Base-by-base conservation (phyloP, 177 flowering plant species). In the Vitis hybrid region DNA sequence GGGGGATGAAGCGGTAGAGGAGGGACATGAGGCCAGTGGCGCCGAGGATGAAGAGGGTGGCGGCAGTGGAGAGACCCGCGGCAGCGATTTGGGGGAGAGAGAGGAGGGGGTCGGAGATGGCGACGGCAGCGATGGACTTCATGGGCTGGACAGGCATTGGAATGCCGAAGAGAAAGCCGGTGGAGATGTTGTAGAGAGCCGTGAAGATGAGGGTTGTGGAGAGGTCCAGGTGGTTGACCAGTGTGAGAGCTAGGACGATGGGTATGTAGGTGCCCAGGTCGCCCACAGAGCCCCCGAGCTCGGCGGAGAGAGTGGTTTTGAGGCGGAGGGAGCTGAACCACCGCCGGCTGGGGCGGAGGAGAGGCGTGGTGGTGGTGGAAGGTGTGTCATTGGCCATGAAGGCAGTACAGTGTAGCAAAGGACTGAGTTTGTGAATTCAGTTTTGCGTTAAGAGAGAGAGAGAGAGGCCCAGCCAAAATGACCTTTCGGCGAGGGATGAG, bases 61-160 rank as follows among this genome's bases (percentile, higher is more conserved):
- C 78, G 52, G 94, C 97, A 57, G 93, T 89, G 76, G 75, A 85
- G 61, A 87, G 82, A 4, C 95, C 95, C 56, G 92, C 97, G 59
- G 95, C 89, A 76, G 85, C 82, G 75, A 89, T 89, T 59, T 92
- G 93, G 56, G 91, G 74, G 26, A 81, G 54, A 14, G 94, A 77
- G 75, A 91, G 88, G 70, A 74, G 83, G 2, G 89, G 84, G 51
- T 91, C 93, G 70, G 93, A 70, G 68, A 91, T 81, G 62, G 98
- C 96, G 73, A 91, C 97, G 70, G 94, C 91, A 30, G 98, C 97
- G 66, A 93, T 91, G 76, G 96, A 88, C 70, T 93, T 93, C 98
- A 93, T 93, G 71, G 98, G 98, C 65, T 93, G 97, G 67, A 93
- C 98, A 26, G 98, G 98, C 98, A 93, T 93, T 60, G 98, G 98